phyloP scores from a whole-genome alignment of 768 basidiomycete genomes.

The Amanita muscaria region DNA sequence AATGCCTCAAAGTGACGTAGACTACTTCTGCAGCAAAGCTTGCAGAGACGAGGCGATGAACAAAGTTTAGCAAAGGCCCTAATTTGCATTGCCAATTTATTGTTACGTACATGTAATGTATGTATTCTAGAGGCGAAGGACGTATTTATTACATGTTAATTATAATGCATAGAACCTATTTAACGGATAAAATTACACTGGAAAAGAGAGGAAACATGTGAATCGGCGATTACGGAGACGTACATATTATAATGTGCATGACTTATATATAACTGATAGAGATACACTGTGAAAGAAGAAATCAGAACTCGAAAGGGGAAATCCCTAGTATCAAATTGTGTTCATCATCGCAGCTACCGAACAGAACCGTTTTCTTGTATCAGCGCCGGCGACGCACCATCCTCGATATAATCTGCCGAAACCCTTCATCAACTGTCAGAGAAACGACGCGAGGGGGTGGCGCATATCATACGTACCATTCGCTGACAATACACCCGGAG shows the following conservation, averaged over 20 bases:
- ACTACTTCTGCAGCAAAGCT: constrained; percentile 54
- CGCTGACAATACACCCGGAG: background rate
- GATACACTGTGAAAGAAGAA: too few relatives aligned
- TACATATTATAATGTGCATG: too few relatives aligned
- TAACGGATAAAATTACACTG: too few relatives aligned
- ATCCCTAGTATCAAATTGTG: too few relatives aligned
- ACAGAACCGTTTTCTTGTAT: too few relatives aligned
- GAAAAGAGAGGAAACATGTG: too few relatives aligned
- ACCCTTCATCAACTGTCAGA: background rate
- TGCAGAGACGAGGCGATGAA: constrained; percentile 55
- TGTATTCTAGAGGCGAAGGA: background rate
- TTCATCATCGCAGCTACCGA: too few relatives aligned
- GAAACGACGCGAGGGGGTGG: background rate
- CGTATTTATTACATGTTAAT: background rate
- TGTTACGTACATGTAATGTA: background rate
- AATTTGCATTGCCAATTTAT: background rate
- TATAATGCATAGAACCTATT: too few relatives aligned
- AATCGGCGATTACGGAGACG: background rate
- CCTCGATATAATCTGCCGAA: constrained; percentile 2
- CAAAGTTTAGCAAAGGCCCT: constrained; percentile 26
- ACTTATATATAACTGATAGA: too few relatives aligned
- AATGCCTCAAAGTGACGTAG: constrained; percentile 47
- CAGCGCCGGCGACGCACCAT: background rate
- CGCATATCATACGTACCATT: too few relatives aligned
- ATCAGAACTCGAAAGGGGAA: too few relatives aligned